These are phyloP conservation scores for Paraurostyla sp. DNA, from an alignment of 73 alveolate genomes.

Conservation along the genomic window DNA sequence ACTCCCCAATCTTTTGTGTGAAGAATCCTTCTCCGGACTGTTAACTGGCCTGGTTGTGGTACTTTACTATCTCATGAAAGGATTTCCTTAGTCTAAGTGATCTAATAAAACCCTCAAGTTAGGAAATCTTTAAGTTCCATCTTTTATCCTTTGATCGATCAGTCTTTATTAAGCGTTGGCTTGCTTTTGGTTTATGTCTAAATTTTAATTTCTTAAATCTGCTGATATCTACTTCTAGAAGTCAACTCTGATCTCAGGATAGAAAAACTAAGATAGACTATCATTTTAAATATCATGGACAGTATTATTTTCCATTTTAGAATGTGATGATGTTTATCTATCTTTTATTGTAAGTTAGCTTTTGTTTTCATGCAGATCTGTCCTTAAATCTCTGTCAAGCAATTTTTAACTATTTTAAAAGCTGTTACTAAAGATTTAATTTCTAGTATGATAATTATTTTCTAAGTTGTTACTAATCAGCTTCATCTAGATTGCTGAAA, in stretches of 20 bases:
- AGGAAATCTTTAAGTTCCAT: neutral
- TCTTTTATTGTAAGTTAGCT: neutral
- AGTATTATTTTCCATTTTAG: neutral
- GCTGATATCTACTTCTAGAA: neutral
- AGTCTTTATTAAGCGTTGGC: too few relatives aligned
- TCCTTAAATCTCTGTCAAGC: too few relatives aligned
- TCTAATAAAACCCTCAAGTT: neutral
- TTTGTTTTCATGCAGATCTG: neutral
- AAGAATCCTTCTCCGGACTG: neutral
- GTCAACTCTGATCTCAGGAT: conserved; percentile 44
- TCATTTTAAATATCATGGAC: neutral
- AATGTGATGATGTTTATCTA: neutral
- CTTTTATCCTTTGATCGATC: neutral
- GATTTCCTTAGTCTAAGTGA: neutral
- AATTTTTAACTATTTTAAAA: too few relatives aligned
- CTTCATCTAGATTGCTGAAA: too few relatives aligned
- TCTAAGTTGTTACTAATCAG: too few relatives aligned
- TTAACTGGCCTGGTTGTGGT: too few relatives aligned
- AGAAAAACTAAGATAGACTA: neutral
- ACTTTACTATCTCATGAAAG: too few relatives aligned
- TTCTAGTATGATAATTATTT: too few relatives aligned
- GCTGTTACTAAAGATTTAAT: too few relatives aligned
- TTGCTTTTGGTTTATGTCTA: too few relatives aligned
- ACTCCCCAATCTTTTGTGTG: too few relatives aligned
- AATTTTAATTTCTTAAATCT: too few relatives aligned